These are phyloP conservation scores for Fonsecaea pugnacius DNA, from an alignment of 2,329 filamentous ascomycete genomes.

Conservation along the genomic window DNA sequence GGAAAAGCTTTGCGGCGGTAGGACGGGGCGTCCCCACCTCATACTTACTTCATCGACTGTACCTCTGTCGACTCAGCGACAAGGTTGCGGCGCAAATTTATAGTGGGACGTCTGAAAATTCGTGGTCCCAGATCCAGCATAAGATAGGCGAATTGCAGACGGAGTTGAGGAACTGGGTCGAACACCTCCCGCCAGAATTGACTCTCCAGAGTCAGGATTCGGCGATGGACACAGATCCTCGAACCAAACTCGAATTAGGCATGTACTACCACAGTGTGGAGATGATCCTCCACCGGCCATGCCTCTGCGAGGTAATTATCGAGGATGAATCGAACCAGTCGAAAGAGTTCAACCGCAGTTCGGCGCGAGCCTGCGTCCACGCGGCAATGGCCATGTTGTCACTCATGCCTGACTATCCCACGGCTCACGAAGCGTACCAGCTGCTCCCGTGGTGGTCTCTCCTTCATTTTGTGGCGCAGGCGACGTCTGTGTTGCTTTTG, in stretches of 20 bases:
- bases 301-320: conserved; percentile 38
- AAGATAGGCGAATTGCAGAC: conserved; percentile 30
- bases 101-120: conserved; percentile 16
- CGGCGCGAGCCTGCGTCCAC: conserved; percentile 37
- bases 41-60: conserved; percentile 26
- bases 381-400: conserved; percentile 36
- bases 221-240: conserved; percentile 24
- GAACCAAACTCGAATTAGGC: conserved; percentile 34
- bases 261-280: conserved; percentile 39
- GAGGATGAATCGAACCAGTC: conserved; percentile 35
- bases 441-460: conserved; percentile 39
- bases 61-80: conserved; percentile 31
- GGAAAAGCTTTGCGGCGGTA: conserved; percentile 27
- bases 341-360: conserved; percentile 29
- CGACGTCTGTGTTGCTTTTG: conserved; percentile 37
- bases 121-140: conserved; percentile 29
- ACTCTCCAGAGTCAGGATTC: conserved; percentile 16
- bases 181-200: conserved; percentile 26
- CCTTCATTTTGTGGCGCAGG: conserved; percentile 40
- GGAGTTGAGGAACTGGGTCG: conserved; percentile 27
- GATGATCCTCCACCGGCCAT: conserved; percentile 40
- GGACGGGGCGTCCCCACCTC: conserved; percentile 15
- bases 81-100: conserved; percentile 29
- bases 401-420: conserved; percentile 38
- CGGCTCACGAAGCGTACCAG: conserved; percentile 32